Evolutionary conservation across 352 stramenopile species (phyloP).

Genomic region (Phytophthora litchii): DNA sequence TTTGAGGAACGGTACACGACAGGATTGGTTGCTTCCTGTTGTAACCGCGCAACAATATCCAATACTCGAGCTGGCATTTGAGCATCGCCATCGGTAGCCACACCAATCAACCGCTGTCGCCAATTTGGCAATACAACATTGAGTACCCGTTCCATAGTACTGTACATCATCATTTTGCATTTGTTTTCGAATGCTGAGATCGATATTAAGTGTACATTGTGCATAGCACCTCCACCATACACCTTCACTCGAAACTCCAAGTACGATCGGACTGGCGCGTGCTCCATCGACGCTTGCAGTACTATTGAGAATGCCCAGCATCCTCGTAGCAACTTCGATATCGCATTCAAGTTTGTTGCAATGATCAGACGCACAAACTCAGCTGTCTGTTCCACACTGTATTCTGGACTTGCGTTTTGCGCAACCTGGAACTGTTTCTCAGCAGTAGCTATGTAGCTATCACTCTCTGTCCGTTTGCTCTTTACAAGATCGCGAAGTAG

Average conservation of each 20-base stretch:
- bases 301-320: conserved; percentile 61
- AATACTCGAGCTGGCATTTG: conserved; percentile 34
- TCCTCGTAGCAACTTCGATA: conserved; percentile 38
- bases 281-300: conserved; percentile 35
- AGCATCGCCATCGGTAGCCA: conserved; percentile 43
- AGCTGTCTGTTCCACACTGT: conserved; percentile 36
- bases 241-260: conserved; percentile 56
- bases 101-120: conserved; percentile 40
- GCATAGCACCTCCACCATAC: conserved; percentile 32
- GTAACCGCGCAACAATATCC: conserved; percentile 37
- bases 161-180: conserved; percentile 37
- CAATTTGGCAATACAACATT: conserved; percentile 44
- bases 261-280: conserved; percentile 39
- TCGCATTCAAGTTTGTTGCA: conserved; percentile 42
- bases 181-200: conserved; percentile 46
- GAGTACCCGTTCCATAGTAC: conserved; percentile 40
- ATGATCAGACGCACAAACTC: conserved; percentile 54
- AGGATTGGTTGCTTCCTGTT: conserved; percentile 27
- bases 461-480: not conserved
- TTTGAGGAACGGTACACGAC: conserved; percentile 42
- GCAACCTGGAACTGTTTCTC: conserved; percentile 8
- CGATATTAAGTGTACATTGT: conserved; percentile 50
- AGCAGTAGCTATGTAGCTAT: not conserved
- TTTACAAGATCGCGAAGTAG: conserved; percentile 28
- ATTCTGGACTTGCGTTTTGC: conserved; percentile 20